phyloP scores from a whole-genome alignment of 768 basidiomycete genomes.

The Suillus bovinus region DNA sequence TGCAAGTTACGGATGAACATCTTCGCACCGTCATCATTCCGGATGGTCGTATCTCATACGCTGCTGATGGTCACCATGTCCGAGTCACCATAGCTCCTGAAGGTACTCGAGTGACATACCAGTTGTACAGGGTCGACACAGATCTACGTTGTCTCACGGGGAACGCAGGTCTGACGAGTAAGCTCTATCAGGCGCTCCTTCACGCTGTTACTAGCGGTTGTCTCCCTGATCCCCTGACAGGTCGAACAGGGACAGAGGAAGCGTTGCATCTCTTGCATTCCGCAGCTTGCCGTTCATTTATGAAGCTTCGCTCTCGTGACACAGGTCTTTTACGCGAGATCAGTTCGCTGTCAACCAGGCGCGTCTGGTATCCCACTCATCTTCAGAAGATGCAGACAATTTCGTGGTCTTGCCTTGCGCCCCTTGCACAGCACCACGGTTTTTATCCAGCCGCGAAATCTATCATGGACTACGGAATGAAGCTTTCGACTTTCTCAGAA shows the following conservation, averaged over 20 bases:
- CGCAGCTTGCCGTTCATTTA: slow-evolving; percentile 41
- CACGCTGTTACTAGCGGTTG: slow-evolving; percentile 45
- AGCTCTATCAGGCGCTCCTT: slow-evolving; percentile 41
- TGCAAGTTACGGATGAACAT: neutral
- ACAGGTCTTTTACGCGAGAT: slow-evolving; percentile 35
- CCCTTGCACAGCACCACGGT: slow-evolving; percentile 33
- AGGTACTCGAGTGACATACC: slow-evolving; percentile 17
- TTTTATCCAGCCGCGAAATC: slow-evolving; percentile 24
- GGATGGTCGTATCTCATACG: slow-evolving; percentile 27
- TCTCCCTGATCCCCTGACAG: slow-evolving; percentile 44
- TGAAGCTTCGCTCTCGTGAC: slow-evolving; percentile 32
- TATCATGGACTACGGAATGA: slow-evolving; percentile 31
- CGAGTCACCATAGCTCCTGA: slow-evolving; percentile 14
- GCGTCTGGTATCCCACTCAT: slow-evolving; percentile 40
- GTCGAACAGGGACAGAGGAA: slow-evolving; percentile 44
- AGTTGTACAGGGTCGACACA: slow-evolving; percentile 32
- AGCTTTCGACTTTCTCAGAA: slow-evolving; percentile 16
- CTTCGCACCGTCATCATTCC: slow-evolving; percentile 40
- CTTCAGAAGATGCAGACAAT: slow-evolving; percentile 32
- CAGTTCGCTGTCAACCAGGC: slow-evolving; percentile 32
- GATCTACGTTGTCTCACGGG: slow-evolving; percentile 32
- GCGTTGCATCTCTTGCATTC: slow-evolving; percentile 42
- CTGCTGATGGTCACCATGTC: slow-evolving; percentile 19
- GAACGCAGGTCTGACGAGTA: slow-evolving; percentile 26
- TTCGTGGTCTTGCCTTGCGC: slow-evolving; percentile 25